Percentiles rank a stretch among this genome's conserved stretches.
Evolutionary conservation across 352 stramenopile genomes (phyloP).

Genomic region (Hyaloperonospora brassicae): DNA sequence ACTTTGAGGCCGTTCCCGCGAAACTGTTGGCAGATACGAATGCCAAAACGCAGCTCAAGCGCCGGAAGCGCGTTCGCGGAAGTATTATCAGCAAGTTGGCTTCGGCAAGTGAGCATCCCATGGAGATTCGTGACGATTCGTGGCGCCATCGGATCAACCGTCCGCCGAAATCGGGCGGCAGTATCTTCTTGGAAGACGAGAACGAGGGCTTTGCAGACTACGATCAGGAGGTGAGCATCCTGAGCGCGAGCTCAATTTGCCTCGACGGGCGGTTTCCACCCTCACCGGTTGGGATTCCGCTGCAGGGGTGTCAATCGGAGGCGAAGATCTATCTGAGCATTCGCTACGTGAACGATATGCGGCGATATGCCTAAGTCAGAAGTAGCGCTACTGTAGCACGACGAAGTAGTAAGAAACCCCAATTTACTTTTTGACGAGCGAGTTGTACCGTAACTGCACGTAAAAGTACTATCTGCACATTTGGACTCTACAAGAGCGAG

Average conservation of each 20-base stretch:
- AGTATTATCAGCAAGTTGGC: constrained; percentile 78
- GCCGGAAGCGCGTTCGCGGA: constrained; percentile 64
- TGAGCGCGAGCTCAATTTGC: constrained; percentile 47
- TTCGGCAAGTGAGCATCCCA: constrained; percentile 18
- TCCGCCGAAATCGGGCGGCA: constrained; percentile 32
- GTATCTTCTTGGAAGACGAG: constrained; percentile 40
- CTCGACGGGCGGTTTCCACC: constrained; percentile 48
- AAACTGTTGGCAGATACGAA: constrained; percentile 63
- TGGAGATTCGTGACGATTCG: constrained; percentile 60
- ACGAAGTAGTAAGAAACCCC: background rate
- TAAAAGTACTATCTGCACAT: no score
- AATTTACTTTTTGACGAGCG: no score
- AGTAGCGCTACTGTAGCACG: constrained; percentile 10
- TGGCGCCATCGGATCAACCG: constrained; percentile 57
- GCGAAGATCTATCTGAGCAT: constrained; percentile 75
- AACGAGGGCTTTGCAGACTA: constrained; percentile 54
- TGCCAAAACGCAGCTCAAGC: constrained; percentile 68
- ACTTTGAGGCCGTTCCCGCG: constrained; percentile 66
- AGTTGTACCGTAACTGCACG: no score
- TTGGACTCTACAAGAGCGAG: no score
- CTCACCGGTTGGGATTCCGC: constrained; percentile 35
- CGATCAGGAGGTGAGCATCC: constrained; percentile 49
- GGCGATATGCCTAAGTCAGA: constrained; percentile 48
- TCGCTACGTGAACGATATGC: constrained; percentile 85
- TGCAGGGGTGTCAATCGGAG: constrained; percentile 38